A percentile compares a stretch with the other conserved stretches of the same genome.
Evolutionary conservation across 2,329 filamentous ascomycete genomes (phyloP).

Genomic region (Fragosphaeria purpurea): DNA sequence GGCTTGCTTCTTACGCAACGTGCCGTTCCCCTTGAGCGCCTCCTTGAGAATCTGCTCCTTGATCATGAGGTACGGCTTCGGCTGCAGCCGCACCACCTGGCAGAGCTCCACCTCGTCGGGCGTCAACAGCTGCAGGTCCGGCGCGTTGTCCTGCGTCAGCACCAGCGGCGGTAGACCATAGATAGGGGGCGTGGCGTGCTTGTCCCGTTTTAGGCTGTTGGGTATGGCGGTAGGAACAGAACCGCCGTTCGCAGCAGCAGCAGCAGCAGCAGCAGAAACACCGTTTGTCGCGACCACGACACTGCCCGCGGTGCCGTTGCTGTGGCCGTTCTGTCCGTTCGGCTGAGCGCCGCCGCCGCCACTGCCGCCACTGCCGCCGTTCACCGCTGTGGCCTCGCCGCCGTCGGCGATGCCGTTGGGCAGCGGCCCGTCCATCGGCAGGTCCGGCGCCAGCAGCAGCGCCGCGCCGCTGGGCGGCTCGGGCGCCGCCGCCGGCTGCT

Average conservation of each 20-base stretch:
- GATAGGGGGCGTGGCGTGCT: conserved; percentile 44
- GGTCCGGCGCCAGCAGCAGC: conserved; percentile 66
- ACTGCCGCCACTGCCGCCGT: not conserved
- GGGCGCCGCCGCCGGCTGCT: conserved; percentile 56
- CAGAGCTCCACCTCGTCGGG: conserved; percentile 80
- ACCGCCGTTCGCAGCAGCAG: not conserved
- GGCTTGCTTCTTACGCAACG: conserved; percentile 87
- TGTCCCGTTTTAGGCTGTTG: conserved; percentile 31
- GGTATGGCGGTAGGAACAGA: no score
- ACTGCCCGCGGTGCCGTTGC: conserved; percentile 17
- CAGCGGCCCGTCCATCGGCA: conserved; percentile 25
- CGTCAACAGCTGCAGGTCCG: conserved; percentile 77
- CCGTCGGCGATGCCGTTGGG: conserved; percentile 43
- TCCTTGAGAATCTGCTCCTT: conserved; percentile 90
- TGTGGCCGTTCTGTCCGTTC: conserved; percentile 25
- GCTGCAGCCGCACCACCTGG: conserved; percentile 71
- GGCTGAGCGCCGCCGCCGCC: conserved; percentile 37
- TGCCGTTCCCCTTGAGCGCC: conserved; percentile 78
- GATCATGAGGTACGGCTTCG: conserved; percentile 90
- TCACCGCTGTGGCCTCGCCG: conserved; percentile 17
- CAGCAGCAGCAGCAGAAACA: no score
- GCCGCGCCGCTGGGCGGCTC: conserved; percentile 67
- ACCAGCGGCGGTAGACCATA: conserved; percentile 54
- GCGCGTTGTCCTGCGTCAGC: conserved; percentile 63
- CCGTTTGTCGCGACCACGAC: conserved; percentile 23